phyloP scores from a whole-genome alignment of 306 rosid species.

The Trichosanthes cucumerina region DNA sequence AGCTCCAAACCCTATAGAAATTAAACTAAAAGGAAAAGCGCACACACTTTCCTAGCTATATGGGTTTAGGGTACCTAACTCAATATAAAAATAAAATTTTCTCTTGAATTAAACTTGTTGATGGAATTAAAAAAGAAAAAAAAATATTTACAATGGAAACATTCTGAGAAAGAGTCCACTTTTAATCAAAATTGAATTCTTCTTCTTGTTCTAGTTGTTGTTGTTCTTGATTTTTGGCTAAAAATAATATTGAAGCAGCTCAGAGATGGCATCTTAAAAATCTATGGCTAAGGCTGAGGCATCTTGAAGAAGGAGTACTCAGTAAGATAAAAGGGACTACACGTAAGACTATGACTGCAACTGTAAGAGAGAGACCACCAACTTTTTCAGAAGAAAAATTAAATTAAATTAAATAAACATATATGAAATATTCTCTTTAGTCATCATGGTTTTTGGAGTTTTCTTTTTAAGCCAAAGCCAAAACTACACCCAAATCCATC shows the following conservation, averaged over 20 bases:
- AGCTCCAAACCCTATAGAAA: neutral
- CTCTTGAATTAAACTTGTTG: neutral
- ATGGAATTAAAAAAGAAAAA: too few relatives aligned
- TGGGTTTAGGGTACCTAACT: neutral
- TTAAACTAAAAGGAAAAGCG: neutral
- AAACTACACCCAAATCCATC: neutral
- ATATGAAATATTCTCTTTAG: constrained; percentile 6
- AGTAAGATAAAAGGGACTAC: neutral
- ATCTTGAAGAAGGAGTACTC: neutral
- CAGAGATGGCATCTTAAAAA: constrained; percentile 4
- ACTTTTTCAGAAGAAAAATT: neutral
- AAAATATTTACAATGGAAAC: too few relatives aligned
- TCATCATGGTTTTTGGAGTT: constrained; percentile 38
- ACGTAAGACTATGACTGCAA: neutral
- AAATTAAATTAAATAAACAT: neutral
- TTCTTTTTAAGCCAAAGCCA: constrained; percentile 28
- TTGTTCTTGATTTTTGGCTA: neutral
- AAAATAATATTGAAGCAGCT: too few relatives aligned
- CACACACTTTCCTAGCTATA: neutral
- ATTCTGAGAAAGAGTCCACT: too few relatives aligned
- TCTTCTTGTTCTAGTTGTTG: neutral
- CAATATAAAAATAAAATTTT: neutral
- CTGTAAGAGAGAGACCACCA: neutral
- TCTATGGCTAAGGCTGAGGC: neutral
- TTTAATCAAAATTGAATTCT: neutral